Evolutionary conservation across 2,329 filamentous ascomycete genomes (phyloP).

Genomic region (Fusarium redolens): DNA sequence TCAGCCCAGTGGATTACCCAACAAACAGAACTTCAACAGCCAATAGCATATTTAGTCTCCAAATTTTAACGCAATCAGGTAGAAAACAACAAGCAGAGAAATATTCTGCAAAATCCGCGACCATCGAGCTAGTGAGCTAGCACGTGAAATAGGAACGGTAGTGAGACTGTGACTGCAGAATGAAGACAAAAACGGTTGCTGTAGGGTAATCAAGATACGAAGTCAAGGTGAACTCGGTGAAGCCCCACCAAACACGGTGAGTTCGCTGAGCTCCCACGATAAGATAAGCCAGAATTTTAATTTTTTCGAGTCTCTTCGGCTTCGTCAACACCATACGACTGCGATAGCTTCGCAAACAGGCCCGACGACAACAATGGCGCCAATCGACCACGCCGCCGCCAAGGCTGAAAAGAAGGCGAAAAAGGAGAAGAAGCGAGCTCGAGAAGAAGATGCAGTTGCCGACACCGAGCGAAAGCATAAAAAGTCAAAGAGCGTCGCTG

Average conservation of each 20-base stretch:
- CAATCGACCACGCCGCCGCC: slow-evolving; percentile 46
- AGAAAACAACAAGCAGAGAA: accelerated
- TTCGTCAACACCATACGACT: slow-evolving; percentile 22
- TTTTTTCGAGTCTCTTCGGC: slow-evolving; percentile 34
- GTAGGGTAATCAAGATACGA: slow-evolving; percentile 3
- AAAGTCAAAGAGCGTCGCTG: slow-evolving; percentile 60
- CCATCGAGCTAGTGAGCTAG: neutral
- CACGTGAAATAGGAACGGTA: neutral
- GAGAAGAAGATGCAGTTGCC: slow-evolving; percentile 56
- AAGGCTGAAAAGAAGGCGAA: slow-evolving; percentile 56
- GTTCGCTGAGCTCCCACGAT: slow-evolving; percentile 25
- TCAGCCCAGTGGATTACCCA: neutral
- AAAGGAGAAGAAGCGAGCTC: slow-evolving; percentile 59
- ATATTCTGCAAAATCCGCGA: accelerated
- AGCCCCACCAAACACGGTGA: slow-evolving; percentile 33
- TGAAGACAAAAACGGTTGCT: neutral
- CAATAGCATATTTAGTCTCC: neutral
- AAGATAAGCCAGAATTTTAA: slow-evolving; percentile 37
- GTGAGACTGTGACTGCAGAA: no score
- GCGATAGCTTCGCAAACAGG: slow-evolving; percentile 30
- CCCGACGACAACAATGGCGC: slow-evolving; percentile 47
- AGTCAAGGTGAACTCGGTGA: neutral
- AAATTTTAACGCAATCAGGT: accelerated
- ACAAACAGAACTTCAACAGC: neutral
- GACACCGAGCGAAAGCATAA: slow-evolving; percentile 61